Conservation (phyloP, 1,139 yeast species). For the Sugiyamaella castrensis region DNA sequence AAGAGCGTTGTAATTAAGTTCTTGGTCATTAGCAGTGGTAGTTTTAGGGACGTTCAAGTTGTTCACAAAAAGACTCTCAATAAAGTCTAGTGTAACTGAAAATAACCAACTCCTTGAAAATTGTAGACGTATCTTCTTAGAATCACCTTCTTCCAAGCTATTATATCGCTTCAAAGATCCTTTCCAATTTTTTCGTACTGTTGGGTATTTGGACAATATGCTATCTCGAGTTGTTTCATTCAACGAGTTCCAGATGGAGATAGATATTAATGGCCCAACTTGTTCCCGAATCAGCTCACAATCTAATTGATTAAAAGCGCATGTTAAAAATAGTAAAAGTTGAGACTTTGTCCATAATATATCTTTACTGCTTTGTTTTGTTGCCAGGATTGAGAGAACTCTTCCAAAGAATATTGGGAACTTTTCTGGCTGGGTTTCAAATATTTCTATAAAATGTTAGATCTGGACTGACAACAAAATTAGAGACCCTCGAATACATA, state of each 20-base stretch:
- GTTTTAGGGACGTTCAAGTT: constrained; percentile 10
- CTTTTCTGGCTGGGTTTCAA: constrained; percentile 23
- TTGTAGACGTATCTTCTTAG: constrained; percentile 6
- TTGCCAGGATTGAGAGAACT: constrained; percentile 26
- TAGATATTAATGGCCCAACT: constrained; percentile 41
- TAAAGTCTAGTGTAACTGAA: constrained; percentile 5
- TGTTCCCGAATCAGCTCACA: constrained; percentile 29
- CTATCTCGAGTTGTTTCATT: constrained; percentile 24
- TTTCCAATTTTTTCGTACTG: constrained; percentile 32
- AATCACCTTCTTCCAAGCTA: constrained; percentile 19
- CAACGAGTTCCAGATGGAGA: constrained; percentile 40
- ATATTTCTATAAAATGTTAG: constrained; percentile 14
- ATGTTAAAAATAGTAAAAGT: constrained; percentile 30
- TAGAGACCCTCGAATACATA: constrained; percentile 15
- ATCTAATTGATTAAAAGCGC: constrained; percentile 30
- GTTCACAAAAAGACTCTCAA: constrained; percentile 10
- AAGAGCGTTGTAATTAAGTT: not conserved
- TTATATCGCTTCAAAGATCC: constrained; percentile 26
- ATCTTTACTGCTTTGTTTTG: constrained; percentile 7
- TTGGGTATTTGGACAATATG: constrained; percentile 22
- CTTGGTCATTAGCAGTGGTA: not conserved
- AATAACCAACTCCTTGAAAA: constrained; percentile 20
- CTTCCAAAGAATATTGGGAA: constrained; percentile 32
- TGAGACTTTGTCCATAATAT: constrained; percentile 16
- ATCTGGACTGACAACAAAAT: not conserved